phyloP scores from a whole-genome alignment of 208 protist species.

The Acanthamoeba healyi region DNA sequence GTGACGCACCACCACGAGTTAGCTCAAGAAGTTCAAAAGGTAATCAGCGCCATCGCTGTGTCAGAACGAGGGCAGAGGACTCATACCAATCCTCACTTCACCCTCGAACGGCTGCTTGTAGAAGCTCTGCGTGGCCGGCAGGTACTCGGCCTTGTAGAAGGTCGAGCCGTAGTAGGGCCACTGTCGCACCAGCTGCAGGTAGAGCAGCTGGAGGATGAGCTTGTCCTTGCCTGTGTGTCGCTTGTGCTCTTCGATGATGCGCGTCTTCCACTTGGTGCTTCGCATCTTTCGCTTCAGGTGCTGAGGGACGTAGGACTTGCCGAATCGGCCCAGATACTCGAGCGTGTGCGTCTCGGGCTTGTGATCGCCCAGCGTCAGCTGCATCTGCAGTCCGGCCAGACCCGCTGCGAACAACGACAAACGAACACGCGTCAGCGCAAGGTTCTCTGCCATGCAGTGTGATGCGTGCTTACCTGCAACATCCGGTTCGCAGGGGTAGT shows the following conservation, averaged over 20 bases:
- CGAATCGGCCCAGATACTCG: conserved; percentile 16
- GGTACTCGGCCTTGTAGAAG: conserved; percentile 73
- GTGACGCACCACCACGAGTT: too few species aligned
- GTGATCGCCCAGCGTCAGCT: conserved; percentile 60
- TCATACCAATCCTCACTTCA: conserved; percentile 61
- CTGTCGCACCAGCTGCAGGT: conserved; percentile 60
- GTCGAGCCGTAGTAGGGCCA: conserved; percentile 72
- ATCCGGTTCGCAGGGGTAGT: conserved; percentile 66
- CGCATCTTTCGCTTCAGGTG: conserved; percentile 32
- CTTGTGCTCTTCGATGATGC: conserved; percentile 41
- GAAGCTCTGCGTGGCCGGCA: conserved; percentile 17
- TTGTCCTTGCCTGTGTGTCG: conserved; percentile 51
- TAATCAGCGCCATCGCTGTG: too few species aligned
- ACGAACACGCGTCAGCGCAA: too few species aligned
- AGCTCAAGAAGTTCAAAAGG: not conserved
- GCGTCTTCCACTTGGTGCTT: not conserved
- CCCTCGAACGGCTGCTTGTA: conserved; percentile 66
- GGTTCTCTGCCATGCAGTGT: too few species aligned
- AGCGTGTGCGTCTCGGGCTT: conserved; percentile 43
- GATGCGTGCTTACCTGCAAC: too few species aligned
- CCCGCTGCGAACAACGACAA: not conserved
- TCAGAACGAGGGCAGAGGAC: too few species aligned
- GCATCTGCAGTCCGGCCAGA: conserved; percentile 58
- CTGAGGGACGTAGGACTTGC: conserved; percentile 56
- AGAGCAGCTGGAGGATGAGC: conserved; percentile 67